Base-by-base conservation (phyloP, 2,329 filamentous ascomycete species). In the Nannizzia gypsea region DNA sequence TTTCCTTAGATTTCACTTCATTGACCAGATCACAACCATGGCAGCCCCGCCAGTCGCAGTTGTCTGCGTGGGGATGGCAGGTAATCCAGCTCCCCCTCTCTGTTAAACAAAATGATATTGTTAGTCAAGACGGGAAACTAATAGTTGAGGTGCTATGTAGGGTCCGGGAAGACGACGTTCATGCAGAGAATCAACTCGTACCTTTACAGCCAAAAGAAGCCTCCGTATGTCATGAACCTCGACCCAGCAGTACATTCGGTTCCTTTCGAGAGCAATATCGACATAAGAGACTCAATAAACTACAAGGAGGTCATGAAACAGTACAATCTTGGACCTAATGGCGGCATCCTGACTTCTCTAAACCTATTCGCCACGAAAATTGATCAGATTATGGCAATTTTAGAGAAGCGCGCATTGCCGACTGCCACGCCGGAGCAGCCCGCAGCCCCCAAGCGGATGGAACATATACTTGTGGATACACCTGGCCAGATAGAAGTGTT, bases 271-370 rank as follows among this genome's bases (percentile, higher is more conserved):
- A 85, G 88, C 73, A 99, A 99, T 75, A 97, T 99, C 76, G 93
- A 99, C 75, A 99, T 99, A 67, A 90, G 95, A 69, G 93, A 99
- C 76, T 93, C 89, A 26, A 92, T 99, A 73, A 96, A 99, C 81
- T 99, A 99, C 80, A 93, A 96, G 73, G 92, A 99, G 75, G 93
- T 99, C 64, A 99, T 99, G 95, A 95, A 92, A 76, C 91, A 97
- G 76, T 97, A 96, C 75, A 96, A 96, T 70, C 83, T 99, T 0
- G 93, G 93, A 0, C 93, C 93, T 6, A 99, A 99, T 77, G 93
- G 93, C 58, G 95, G 91, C 54, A 99, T 99, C 69, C 78, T 99
- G 66, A 99, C 95, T 1, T 93, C 89, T 9, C 78, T 99, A 56
- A 99, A 99, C 72, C 83, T 99, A 26, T 99, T 99, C 73, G 90